These are phyloP conservation scores for Arctium lappa DNA, from an alignment of 129 eudicot genomes.

Conservation along the genomic window DNA sequence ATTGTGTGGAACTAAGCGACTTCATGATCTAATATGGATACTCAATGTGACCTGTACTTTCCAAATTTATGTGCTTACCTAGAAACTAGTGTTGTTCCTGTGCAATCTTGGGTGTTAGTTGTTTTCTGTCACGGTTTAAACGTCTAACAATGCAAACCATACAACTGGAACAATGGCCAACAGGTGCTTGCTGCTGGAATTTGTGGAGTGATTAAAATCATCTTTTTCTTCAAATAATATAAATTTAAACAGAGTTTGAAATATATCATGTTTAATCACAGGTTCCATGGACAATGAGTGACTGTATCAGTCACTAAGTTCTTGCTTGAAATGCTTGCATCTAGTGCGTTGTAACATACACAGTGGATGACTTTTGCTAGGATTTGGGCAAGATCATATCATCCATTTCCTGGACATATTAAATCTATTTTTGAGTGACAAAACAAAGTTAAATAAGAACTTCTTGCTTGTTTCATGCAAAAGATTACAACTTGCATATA, in stretches of 20 bases:
- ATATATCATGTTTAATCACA: background rate
- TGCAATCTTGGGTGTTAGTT: background rate
- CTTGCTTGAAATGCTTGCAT: background rate
- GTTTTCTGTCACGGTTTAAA: background rate
- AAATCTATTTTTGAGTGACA: background rate
- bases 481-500: background rate
- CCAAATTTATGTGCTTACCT: background rate
- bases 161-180: background rate
- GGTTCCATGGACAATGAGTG: background rate
- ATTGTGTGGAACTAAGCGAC: no score
- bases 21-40: no score
- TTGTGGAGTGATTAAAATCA: background rate
- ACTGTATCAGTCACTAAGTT: background rate
- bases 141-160: background rate
- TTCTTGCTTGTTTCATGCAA: background rate
- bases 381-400: background rate
- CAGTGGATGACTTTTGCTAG: background rate
- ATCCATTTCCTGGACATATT: background rate
- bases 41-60: no score
- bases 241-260: background rate
- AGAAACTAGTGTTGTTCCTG: background rate
- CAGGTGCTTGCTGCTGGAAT: background rate
- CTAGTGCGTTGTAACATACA: background rate
- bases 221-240: background rate
- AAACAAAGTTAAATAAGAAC: background rate